phyloP scores from a whole-genome alignment of 495 filamentous ascomycete genomes.

The Endocarpon pusillum region DNA sequence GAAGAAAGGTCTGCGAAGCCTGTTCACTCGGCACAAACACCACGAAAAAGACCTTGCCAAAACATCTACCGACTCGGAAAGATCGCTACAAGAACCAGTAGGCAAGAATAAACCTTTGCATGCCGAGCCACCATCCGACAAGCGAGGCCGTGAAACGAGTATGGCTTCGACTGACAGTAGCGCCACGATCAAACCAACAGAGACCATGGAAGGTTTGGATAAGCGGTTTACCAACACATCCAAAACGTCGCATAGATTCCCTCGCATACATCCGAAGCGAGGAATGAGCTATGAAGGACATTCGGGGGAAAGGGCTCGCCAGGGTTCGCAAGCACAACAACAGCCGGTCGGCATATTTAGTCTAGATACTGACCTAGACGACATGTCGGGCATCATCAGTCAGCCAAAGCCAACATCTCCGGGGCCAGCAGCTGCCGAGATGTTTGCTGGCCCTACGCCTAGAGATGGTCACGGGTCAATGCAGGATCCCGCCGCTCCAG shows the following conservation, averaged over 20 bases:
- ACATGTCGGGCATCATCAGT: conserved; percentile 73
- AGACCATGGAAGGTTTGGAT: conserved; percentile 20
- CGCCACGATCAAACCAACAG: conserved; percentile 23
- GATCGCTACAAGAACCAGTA: conserved; percentile 36
- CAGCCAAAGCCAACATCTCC: conserved; percentile 31
- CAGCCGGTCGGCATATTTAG: conserved; percentile 34
- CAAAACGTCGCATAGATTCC: neutral
- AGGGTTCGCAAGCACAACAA: conserved; percentile 17
- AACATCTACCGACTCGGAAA: conserved; percentile 25
- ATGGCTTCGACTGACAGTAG: conserved; percentile 20
- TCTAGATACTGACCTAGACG: conserved; percentile 66
- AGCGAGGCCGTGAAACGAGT: conserved; percentile 23
- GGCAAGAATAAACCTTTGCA: conserved; percentile 22
- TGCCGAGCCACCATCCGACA: conserved; percentile 22
- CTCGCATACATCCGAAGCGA: conserved; percentile 23
- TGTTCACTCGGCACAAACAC: conserved; percentile 39
- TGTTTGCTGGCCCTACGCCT: conserved; percentile 32
- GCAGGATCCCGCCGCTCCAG: conserved; percentile 18
- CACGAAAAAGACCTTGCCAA: conserved; percentile 37
- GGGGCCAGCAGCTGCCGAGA: conserved; percentile 17
- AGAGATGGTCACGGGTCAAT: conserved; percentile 21
- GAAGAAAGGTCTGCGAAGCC: conserved; percentile 50
- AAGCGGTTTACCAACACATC: conserved; percentile 16
- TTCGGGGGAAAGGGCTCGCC: conserved; percentile 16
- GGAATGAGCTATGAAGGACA: conserved; percentile 38